These are phyloP conservation scores for Avena eriantha DNA, from an alignment of 176 grass and related monocot species.

Conservation along the genomic window DNA sequence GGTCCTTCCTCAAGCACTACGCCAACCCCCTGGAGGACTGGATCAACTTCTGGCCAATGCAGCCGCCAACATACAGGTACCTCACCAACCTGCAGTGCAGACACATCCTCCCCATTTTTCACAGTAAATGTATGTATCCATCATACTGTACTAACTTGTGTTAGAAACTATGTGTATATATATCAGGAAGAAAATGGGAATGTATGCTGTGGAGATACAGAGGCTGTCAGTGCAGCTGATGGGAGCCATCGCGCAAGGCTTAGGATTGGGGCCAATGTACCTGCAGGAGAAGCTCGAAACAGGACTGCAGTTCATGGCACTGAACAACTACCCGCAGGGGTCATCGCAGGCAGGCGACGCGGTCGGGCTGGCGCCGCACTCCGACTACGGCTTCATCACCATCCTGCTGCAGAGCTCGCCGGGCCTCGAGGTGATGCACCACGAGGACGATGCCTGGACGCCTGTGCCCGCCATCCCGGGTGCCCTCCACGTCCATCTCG, in stretches of 20 bases:
- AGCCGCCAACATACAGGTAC: conserved; percentile 69
- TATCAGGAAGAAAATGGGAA: conserved; percentile 59
- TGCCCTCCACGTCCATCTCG: conserved; percentile 69
- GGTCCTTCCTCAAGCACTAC: conserved; percentile 79
- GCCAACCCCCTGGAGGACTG: conserved; percentile 69
- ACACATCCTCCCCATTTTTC: too few species aligned
- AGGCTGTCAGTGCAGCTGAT: conserved; percentile 55
- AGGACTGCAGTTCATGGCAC: conserved; percentile 69
- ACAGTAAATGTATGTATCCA: too few species aligned
- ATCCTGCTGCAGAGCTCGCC: conserved; percentile 66
- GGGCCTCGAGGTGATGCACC: conserved; percentile 69
- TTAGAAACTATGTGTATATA: too few species aligned
- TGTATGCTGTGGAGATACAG: conserved; percentile 49
- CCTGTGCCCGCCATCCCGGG: conserved; percentile 33
- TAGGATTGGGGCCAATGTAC: conserved; percentile 54
- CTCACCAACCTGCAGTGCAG: neutral
- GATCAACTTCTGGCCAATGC: conserved; percentile 64
- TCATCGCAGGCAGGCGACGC: conserved; percentile 14
- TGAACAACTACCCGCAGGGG: conserved; percentile 59
- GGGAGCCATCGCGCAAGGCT: conserved; percentile 65
- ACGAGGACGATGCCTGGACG: conserved; percentile 45
- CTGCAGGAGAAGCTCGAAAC: conserved; percentile 57
- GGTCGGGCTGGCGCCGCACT: conserved; percentile 64
- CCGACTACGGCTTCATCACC: conserved; percentile 80
- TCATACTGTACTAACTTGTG: too few species aligned